Evolutionary conservation across 176 grass and related monocot species (phyloP).

Genomic region (Triticum turgidum): DNA sequence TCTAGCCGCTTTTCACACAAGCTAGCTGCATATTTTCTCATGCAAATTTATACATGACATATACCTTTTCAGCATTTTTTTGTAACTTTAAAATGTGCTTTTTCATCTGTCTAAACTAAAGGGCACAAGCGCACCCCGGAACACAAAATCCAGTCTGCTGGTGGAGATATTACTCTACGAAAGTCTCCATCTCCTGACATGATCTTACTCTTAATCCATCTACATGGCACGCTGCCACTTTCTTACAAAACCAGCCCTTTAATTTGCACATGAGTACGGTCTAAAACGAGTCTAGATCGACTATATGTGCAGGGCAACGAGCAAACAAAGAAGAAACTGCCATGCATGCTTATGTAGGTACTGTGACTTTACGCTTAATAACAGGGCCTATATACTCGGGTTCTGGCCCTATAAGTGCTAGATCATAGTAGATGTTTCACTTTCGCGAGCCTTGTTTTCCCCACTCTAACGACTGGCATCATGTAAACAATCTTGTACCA

Average conservation of each 20-base stretch:
- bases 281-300: slow-evolving; percentile 39
- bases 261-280: slow-evolving; percentile 43
- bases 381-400: slow-evolving; percentile 32
- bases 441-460: slow-evolving; percentile 45
- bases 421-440: slow-evolving; percentile 20
- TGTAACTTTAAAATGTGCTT: too few relatives aligned
- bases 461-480: slow-evolving; percentile 29
- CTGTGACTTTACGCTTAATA: slow-evolving; percentile 34
- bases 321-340: slow-evolving; percentile 46
- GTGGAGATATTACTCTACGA: not conserved
- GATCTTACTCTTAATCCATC: not conserved
- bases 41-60: not conserved
- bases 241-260: slow-evolving; percentile 21
- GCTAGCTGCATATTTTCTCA: not conserved
- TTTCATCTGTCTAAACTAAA: not conserved
- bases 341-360: slow-evolving; percentile 5
- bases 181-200: not conserved
- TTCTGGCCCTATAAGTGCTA: slow-evolving; percentile 25
- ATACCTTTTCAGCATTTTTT: not conserved
- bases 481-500: slow-evolving; percentile 11
- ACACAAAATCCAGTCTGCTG: not conserved
- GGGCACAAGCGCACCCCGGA: not conserved
- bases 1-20: not conserved
- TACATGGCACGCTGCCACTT: slow-evolving; percentile 37
- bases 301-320: slow-evolving; percentile 27